Evolutionary conservation across 805 yeast species (phyloP).

Genomic region (Myxozyma vanderwaltii): DNA sequence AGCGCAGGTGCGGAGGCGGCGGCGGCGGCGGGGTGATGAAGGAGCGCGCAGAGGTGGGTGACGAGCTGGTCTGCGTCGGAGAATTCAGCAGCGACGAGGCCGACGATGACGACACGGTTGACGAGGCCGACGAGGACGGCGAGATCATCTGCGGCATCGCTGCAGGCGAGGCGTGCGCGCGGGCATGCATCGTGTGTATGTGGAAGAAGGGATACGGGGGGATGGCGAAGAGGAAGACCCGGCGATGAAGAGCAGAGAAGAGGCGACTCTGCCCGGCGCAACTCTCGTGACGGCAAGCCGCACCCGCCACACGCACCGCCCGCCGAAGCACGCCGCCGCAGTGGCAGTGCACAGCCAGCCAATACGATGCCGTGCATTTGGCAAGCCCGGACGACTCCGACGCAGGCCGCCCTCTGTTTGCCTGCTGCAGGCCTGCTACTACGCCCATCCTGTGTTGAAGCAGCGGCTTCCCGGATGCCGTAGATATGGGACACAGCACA

Average conservation of each 20-base stretch:
- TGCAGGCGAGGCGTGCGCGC: neutral
- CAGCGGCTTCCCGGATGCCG: no score
- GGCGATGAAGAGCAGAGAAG: neutral
- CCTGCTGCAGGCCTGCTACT: no score
- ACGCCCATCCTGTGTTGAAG: no score
- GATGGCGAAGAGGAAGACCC: neutral
- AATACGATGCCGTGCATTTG: conserved; percentile 5
- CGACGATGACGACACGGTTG: conserved; percentile 27
- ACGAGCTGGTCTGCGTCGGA: conserved; percentile 18
- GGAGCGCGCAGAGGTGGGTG: conserved; percentile 27
- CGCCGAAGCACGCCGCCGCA: neutral
- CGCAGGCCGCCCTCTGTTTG: neutral
- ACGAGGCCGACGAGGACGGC: conserved; percentile 26
- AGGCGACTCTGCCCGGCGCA: neutral
- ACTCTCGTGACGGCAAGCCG: neutral
- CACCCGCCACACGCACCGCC: neutral
- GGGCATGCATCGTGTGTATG: neutral
- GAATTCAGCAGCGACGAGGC: conserved; percentile 16
- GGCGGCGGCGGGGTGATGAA: conserved; percentile 30
- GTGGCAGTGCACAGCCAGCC: conserved; percentile 1
- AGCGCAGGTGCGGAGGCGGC: conserved; percentile 67
- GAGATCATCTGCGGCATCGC: conserved; percentile 13
- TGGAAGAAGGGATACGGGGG: neutral
- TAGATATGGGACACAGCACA: no score
- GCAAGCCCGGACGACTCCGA: neutral